Conservation (phyloP, 768 basidiomycete species). For the Boletus reticuloceps region DNA sequence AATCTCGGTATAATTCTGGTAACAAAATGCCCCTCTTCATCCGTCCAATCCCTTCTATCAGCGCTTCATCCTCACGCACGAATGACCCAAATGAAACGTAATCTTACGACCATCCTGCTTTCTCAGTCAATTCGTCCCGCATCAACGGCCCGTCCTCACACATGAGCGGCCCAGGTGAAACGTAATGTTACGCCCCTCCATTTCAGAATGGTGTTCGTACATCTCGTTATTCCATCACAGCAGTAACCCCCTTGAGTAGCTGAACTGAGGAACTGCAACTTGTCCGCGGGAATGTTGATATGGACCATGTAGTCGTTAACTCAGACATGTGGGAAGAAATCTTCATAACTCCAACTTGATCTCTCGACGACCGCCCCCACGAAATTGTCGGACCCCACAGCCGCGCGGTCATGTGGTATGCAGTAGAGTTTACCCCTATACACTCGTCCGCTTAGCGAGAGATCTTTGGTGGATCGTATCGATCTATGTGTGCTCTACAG, state of each 20-base stretch:
- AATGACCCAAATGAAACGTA: neutral
- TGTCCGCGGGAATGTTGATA: slow-evolving; percentile 22
- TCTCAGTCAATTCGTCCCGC: neutral
- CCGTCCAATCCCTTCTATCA: slow-evolving; percentile 27
- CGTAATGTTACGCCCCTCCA: neutral
- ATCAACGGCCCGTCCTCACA: slow-evolving; percentile 5
- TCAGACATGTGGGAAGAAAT: slow-evolving; percentile 24
- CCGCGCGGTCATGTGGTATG: neutral
- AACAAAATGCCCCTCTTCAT: slow-evolving; percentile 62
- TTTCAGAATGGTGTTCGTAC: slow-evolving; percentile 16
- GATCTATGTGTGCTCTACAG: slow-evolving; percentile 10
- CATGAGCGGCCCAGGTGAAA: slow-evolving; percentile 3
- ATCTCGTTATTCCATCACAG: slow-evolving; percentile 20
- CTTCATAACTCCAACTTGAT: neutral
- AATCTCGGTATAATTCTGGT: slow-evolving; percentile 49
- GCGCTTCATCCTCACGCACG: neutral
- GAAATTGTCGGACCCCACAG: neutral
- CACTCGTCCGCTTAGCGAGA: neutral
- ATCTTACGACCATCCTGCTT: neutral
- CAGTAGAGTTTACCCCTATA: slow-evolving; percentile 8
- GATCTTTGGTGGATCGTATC: slow-evolving; percentile 12
- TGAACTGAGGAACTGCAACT: neutral
- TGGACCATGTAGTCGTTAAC: slow-evolving; percentile 17
- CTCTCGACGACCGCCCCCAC: slow-evolving; percentile 1
- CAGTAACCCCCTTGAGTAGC: slow-evolving; percentile 9